phyloP scores from a whole-genome alignment of 179 eudicot species.

The Silene vulgaris region DNA sequence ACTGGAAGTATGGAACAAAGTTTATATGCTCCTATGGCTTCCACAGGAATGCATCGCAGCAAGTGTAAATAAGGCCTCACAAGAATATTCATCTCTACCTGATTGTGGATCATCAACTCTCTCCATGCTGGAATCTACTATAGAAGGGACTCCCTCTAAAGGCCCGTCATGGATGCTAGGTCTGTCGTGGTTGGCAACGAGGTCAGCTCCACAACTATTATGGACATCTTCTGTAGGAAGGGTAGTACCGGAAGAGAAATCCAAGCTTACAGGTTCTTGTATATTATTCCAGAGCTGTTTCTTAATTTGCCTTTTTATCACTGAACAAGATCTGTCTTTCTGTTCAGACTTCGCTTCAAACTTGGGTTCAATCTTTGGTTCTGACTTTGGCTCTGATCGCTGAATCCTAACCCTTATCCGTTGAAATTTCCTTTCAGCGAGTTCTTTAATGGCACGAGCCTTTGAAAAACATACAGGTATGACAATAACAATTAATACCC shows the following conservation, averaged over 20 bases:
- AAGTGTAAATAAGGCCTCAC: neutral
- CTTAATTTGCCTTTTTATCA: constrained; percentile 48
- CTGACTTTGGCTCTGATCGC: constrained; percentile 42
- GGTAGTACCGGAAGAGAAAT: constrained; percentile 69
- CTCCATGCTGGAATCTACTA: constrained; percentile 43
- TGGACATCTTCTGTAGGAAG: constrained; percentile 51
- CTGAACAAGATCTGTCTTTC: constrained; percentile 34
- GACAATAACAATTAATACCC: constrained; percentile 1
- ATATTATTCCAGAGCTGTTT: constrained; percentile 38
- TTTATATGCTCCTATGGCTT: neutral
- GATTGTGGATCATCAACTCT: constrained; percentile 51
- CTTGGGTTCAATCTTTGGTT: constrained; percentile 46
- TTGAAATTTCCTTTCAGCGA: constrained; percentile 65
- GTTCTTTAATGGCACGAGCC: constrained; percentile 86
- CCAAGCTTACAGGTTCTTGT: constrained; percentile 67
- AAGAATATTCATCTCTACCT: constrained; percentile 35
- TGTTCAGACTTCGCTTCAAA: constrained; percentile 54
- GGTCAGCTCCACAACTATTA: constrained; percentile 33
- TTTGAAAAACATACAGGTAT: constrained; percentile 24
- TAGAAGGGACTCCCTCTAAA: constrained; percentile 46
- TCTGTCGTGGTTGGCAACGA: constrained; percentile 40
- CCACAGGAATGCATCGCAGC: neutral
- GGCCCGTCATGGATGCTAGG: constrained; percentile 41
- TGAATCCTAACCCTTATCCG: constrained; percentile 43
- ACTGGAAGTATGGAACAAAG: no score